Base-by-base conservation (phyloP, 495 filamentous ascomycete genomes). In the Bacidia rubella region DNA sequence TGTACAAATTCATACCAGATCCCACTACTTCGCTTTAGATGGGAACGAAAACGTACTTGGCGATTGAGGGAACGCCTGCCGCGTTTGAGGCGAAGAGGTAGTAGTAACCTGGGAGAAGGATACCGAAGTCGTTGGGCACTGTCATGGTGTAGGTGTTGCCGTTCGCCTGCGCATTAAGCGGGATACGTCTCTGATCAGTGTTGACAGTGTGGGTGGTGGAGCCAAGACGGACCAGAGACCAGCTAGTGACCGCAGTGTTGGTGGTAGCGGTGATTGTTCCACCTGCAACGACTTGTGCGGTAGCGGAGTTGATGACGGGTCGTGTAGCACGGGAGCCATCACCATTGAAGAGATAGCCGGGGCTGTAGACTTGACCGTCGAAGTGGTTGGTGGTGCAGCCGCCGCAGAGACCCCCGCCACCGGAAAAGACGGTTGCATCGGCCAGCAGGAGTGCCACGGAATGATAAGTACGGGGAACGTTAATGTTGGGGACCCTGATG, bases 391-490 rank as follows among this genome's bases (percentile, higher is more conserved):
- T 62, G 0, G 48, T 44, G 54, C 70, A 72, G 47, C 17, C 53
- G 10, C 68, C 70, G 49, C 74, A 74, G n/a, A 78, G 66, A 12
- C 74, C 75, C n/a, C 75, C 70, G 19, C 75, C 75, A 26, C 68
- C 74, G 38, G 54, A 63, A 46, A 74, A 62, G 21, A 78, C 70
- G 2, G 67, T 74, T n/a, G 63, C 74, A 52, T 79, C 75, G 23
- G 63, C 65, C 26, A 78, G 64, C 7, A 79, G 68, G 9, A 79
- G 39, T 0, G 67, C 66, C 10, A 72, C 53, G n/a, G 62, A 69
- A 58, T 79, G 74, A 50, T 78, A 79, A 0, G 54, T 68, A 25
- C 76, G 67, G 7, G 71, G 65, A 15, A 72, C 65, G 3, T 67
- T 57, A 25, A 63, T 57, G 11, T 61, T 55, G 1, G 64, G 62